Percentiles rank a stretch among this genome's conserved stretches.
phyloP scores from a whole-genome alignment of 1,284 basidiomycete genomes.

The Cryptococcus wingfieldii region DNA sequence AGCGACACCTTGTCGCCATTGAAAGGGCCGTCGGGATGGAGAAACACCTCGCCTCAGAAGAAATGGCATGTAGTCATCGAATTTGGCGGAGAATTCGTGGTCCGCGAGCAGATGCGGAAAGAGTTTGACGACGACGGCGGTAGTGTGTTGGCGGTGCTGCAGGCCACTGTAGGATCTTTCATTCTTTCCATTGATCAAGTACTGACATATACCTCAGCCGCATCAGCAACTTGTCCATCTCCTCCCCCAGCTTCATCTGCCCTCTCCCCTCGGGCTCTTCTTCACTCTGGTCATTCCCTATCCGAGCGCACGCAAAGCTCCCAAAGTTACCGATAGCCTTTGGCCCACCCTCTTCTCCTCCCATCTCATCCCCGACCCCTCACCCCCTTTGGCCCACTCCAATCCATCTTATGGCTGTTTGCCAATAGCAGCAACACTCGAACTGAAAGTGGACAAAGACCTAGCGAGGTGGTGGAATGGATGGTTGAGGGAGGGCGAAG shows the following conservation, averaged over 20 bases:
- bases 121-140: background rate
- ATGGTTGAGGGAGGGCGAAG: conserved; percentile 8
- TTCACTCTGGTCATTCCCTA: conserved; percentile 6
- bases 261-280: conserved; percentile 8
- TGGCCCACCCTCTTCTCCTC: conserved; percentile 9
- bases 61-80: conserved; percentile 10
- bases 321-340: conserved; percentile 5
- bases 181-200: background rate
- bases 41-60: background rate
- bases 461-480: conserved; percentile 5
- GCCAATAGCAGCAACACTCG: conserved; percentile 7
- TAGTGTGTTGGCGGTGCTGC: conserved; percentile 3
- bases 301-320: background rate
- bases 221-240: conserved; percentile 12
- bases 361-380: background rate
- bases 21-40: conserved; percentile 4
- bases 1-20: conserved; percentile 1
- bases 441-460: conserved; percentile 1
- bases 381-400: background rate
- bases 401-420: background rate
- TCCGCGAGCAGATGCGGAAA: background rate
- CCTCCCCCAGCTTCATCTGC: conserved; percentile 6
- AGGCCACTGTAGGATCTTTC: conserved; percentile 3
- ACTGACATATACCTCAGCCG: background rate
- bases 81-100: conserved; percentile 6